Conservation (phyloP, 2,329 filamentous ascomycete genomes). For the Leptosphaerulina australis region DNA sequence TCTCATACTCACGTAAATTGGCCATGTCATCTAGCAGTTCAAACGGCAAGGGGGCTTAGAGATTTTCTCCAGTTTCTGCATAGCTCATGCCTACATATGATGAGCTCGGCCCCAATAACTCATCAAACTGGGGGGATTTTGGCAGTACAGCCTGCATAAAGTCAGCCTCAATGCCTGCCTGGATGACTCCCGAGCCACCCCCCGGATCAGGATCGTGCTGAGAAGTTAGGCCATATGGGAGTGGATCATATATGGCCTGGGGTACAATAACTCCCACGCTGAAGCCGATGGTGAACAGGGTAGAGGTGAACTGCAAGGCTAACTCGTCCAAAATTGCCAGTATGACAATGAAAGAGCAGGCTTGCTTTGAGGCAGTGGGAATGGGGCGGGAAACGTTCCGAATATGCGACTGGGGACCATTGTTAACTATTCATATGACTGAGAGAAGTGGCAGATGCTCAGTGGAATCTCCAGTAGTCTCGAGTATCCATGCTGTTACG, state of each 20-base stretch:
- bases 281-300: slow-evolving; percentile 1
- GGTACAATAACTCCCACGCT: neutral
- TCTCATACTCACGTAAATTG: neutral
- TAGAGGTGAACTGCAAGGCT: slow-evolving; percentile 9
- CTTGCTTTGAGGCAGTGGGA: neutral
- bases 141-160: neutral
- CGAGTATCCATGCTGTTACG: slow-evolving; percentile 1
- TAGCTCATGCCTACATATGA: neutral
- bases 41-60: slow-evolving; percentile 4
- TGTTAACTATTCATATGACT: slow-evolving; percentile 9
- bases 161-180: neutral
- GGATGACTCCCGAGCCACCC: neutral
- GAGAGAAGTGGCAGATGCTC: slow-evolving; percentile 6
- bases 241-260: neutral
- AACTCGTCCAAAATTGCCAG: neutral
- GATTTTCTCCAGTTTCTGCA: slow-evolving; percentile 1
- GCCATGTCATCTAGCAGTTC: neutral
- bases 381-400: slow-evolving; percentile 3
- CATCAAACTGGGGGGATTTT: slow-evolving; percentile 5
- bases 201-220: neutral
- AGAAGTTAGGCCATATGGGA: neutral
- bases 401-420: slow-evolving; percentile 5
- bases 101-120: neutral
- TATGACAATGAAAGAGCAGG: neutral
- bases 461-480: neutral